Evolutionary conservation across 2,329 filamentous ascomycete genomes (phyloP).

Genomic region (Chaetomium sp.): DNA sequence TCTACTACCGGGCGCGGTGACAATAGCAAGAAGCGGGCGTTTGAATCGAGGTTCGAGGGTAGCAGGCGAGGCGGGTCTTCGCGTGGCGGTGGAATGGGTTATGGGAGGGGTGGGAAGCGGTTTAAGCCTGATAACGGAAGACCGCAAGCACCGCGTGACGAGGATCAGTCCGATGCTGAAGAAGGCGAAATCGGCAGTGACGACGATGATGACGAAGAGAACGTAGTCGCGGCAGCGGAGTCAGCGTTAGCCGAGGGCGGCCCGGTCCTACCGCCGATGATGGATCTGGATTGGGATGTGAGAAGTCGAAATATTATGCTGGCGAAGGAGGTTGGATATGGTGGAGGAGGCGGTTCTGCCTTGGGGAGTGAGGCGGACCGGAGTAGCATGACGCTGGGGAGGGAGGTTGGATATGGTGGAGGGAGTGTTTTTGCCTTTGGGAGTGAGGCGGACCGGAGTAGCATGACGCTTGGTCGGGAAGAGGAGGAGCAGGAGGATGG

Average conservation of each 20-base stretch:
- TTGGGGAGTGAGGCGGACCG: not conserved
- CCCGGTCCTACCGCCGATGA: too few species aligned
- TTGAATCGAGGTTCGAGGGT: not conserved
- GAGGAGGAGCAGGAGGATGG: not conserved
- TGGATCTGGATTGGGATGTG: too few species aligned
- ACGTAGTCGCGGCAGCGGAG: not conserved
- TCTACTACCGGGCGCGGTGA: not conserved
- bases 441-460: not conserved
- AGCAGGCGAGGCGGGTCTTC: not conserved
- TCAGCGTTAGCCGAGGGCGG: not conserved
- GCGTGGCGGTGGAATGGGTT: not conserved
- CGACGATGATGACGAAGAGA: slow-evolving; percentile 18
- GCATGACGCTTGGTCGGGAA: not conserved
- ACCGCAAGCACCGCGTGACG: not conserved
- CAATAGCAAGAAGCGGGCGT: slow-evolving; percentile 2
- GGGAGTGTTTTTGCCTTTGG: not conserved
- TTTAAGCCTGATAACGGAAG: slow-evolving; percentile 1
- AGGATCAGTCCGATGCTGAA: slow-evolving; percentile 10
- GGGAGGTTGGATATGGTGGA: not conserved
- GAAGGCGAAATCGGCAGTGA: slow-evolving; percentile 24
- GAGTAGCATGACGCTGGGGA: not conserved
- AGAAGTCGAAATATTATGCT: too few species aligned
- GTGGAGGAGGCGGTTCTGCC: not conserved
- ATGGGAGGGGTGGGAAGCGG: slow-evolving; percentile 13
- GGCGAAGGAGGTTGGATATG: not conserved